phyloP scores from a whole-genome alignment of 2,329 filamentous ascomycete genomes.

The Sarocladium oryzae region DNA sequence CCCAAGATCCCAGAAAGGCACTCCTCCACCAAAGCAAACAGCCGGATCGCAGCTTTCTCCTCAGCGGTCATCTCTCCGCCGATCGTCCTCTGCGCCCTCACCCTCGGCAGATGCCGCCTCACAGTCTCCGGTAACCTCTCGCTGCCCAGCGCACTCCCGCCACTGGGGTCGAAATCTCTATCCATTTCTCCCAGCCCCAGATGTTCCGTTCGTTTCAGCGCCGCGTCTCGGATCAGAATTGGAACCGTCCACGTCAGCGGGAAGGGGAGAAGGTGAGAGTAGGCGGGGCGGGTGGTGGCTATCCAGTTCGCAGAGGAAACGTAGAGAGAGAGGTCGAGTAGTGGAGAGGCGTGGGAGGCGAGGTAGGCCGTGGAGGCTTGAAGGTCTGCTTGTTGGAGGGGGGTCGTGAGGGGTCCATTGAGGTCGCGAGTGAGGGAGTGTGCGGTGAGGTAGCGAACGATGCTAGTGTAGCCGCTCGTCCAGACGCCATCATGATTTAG shows the following conservation, averaged over 20 bases:
- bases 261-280: constrained; percentile 73
- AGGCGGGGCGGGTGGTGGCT: constrained; percentile 68
- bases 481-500: constrained; percentile 45
- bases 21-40: constrained; percentile 65
- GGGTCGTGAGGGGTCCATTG: constrained; percentile 31
- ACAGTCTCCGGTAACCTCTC: constrained; percentile 34
- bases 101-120: constrained; percentile 28
- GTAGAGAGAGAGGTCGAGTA: constrained; percentile 83
- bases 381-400: constrained; percentile 37
- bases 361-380: constrained; percentile 62
- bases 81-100: constrained; percentile 48
- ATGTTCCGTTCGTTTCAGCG: constrained; percentile 62
- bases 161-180: constrained; percentile 43
- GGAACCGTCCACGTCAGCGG: constrained; percentile 85
- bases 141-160: constrained; percentile 30
- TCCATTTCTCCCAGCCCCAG: constrained; percentile 64
- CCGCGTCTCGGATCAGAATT: constrained; percentile 62
- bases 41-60: constrained; percentile 65
- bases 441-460: constrained; percentile 49
- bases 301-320: constrained; percentile 86
- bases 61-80: constrained; percentile 60
- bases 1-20: constrained; percentile 63
- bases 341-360: constrained; percentile 63
- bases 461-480: constrained; percentile 54
- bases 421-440: constrained; percentile 26